These are phyloP conservation scores for Epichloe coenophiala DNA, from an alignment of 2,329 filamentous ascomycete genomes.

Conservation along the genomic window DNA sequence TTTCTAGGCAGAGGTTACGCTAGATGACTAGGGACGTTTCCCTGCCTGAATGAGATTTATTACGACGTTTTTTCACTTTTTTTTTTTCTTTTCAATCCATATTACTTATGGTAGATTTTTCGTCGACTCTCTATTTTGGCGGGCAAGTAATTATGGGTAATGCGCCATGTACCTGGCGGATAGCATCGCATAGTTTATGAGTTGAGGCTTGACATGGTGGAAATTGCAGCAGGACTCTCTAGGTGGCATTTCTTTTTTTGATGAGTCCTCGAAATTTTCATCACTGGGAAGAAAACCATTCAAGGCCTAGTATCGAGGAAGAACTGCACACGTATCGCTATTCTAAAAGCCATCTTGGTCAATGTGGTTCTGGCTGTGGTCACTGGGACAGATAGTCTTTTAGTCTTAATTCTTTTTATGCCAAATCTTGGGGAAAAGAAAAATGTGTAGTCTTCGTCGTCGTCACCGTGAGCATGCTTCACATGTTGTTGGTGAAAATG, in stretches of 20 bases:
- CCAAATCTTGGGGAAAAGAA: neutral
- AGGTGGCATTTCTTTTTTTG: conserved; percentile 8
- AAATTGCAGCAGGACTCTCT: conserved; percentile 14
- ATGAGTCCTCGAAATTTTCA: conserved; percentile 16
- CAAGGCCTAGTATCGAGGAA: neutral
- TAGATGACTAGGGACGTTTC: conserved; percentile 14
- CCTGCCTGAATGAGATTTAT: conserved; percentile 19
- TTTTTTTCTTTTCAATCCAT: conserved; percentile 14
- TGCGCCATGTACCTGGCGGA: neutral
- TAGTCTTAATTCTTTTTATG: neutral
- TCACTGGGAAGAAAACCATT: neutral
- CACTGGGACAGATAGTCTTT: neutral
- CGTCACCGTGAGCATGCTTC: neutral
- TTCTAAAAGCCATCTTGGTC: neutral
- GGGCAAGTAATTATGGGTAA: neutral
- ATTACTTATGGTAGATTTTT: conserved; percentile 24
- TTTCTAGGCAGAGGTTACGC: conserved; percentile 7
- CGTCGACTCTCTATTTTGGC: conserved; percentile 9
- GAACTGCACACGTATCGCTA: conserved; percentile 1
- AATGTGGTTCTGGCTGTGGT: neutral
- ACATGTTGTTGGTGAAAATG: neutral
- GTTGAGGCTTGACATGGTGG: conserved; percentile 14
- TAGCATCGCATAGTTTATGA: neutral
- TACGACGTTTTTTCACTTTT: conserved; percentile 21
- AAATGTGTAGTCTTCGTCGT: neutral